These are phyloP conservation scores for Monilinia aucupariae DNA, from an alignment of 2,329 filamentous ascomycete species.

Conservation along the genomic window DNA sequence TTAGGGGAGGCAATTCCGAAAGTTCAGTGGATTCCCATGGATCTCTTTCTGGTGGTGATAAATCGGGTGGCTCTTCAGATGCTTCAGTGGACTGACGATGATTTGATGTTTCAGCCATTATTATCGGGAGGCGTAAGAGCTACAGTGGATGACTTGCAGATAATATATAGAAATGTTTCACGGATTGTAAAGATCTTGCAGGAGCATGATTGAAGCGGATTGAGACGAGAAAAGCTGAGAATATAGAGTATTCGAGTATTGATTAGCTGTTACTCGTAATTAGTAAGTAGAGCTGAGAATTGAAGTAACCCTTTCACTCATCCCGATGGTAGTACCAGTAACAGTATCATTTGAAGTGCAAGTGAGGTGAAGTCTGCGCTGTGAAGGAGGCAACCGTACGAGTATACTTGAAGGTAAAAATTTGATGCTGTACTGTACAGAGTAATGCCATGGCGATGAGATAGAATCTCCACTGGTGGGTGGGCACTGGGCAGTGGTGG, in stretches of 20 bases:
- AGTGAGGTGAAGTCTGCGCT: not conserved
- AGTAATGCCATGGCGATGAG: not conserved
- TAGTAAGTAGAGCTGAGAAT: not conserved
- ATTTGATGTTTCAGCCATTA: slow-evolving; percentile 14
- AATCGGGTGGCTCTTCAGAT: slow-evolving; percentile 16
- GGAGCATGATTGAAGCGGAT: not conserved
- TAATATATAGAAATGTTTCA: not conserved
- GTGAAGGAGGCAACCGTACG: not conserved
- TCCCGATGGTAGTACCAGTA: not conserved
- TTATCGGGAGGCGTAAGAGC: not conserved
- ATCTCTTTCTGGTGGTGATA: slow-evolving; percentile 21
- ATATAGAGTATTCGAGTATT: not conserved
- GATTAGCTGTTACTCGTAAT: not conserved
- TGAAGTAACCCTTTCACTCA: not conserved
- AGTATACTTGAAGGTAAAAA: not conserved
- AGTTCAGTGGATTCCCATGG: slow-evolving; percentile 30
- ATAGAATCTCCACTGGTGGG: no score
- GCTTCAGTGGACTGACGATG: slow-evolving; percentile 1
- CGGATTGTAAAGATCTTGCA: not conserved
- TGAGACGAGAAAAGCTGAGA: not conserved
- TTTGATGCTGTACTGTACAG: no score
- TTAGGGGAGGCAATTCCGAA: slow-evolving; percentile 22
- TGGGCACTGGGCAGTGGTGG: no score
- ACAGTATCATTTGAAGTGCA: not conserved
- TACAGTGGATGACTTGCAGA: not conserved